Base-by-base conservation (phyloP, 2,329 filamentous ascomycete genomes). In the Teratosphaeria viscida region DNA sequence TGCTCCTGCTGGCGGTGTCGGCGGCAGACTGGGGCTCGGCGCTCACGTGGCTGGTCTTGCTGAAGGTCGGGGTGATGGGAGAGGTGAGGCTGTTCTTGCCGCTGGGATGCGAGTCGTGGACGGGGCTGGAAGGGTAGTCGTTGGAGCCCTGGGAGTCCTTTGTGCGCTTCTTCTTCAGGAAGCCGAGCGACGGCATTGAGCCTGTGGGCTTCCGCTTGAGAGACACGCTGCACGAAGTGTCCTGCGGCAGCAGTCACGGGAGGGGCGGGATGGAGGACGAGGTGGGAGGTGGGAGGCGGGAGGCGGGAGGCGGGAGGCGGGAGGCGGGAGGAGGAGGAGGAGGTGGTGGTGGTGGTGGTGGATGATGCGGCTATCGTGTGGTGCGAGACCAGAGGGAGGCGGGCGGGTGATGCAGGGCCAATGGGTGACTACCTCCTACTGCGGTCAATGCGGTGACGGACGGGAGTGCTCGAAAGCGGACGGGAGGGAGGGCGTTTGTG, bases 161-260 rank as follows among this genome's bases (percentile, higher is more conserved):
- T 79, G 91, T 95, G 84, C 91, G 87, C 84, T 95, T 96, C 85
- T 96, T 97, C 84, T 96, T 96, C 74, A 97, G 85, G 74, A 96
- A 91, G 77, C 90, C 90, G 81, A 96, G 84, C 76, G 85, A 89
- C 86, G 92, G 94, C 94, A 99, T 97, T 76, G 70, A 63, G 65
- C 52, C 59, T 32, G 61, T 39, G 57, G 39, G 52, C 54, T 55
- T 52, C 27, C 56, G 60, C 57, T 57, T 57, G 37, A 57, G 14
- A 54, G 55, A 61, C 57, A 62, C 56, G 10, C 32, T 26, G 54
- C 23, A 52, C 10, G 55, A 57, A 23, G 43, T 49, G 14, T 47
- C 43, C 19, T 49, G 43, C 8, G 6, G 43, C 43, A 23, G 43
- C 43, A 49, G 43, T 53, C 23, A 47, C 27, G 29, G 32, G 54